A percentile compares a stretch with the other conserved stretches of the same genome.
Evolutionary conservation across 805 yeast species (phyloP).

Genomic region (Saturnispora sekii): DNA sequence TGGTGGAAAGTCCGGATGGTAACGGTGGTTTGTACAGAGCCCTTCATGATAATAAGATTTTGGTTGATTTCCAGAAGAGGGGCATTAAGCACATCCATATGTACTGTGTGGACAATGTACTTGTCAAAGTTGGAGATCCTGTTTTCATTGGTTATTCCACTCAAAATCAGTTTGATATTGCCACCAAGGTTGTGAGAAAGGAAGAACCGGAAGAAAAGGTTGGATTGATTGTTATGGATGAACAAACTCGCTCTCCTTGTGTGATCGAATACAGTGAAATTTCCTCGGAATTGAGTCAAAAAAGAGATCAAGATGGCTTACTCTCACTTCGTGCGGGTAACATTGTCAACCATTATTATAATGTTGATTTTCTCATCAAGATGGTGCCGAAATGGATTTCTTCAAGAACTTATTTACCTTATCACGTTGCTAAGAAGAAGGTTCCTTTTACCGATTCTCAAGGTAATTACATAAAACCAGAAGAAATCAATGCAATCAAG

Average conservation of each 20-base stretch:
- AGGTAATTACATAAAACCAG: slow-evolving; percentile 48
- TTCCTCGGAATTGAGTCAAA: slow-evolving; percentile 56
- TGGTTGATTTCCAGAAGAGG: slow-evolving; percentile 55
- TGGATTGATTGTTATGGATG: slow-evolving; percentile 77
- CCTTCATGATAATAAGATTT: slow-evolving; percentile 47
- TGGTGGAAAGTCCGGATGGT: slow-evolving; percentile 92
- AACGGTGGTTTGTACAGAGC: slow-evolving; percentile 96
- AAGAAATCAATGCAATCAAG: slow-evolving; percentile 80
- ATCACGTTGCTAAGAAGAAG: slow-evolving; percentile 89
- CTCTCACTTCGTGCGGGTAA: slow-evolving; percentile 80
- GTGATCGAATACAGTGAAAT: slow-evolving; percentile 96
- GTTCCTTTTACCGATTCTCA: slow-evolving; percentile 45
- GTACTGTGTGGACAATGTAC: slow-evolving; percentile 93
- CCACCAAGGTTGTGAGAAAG: slow-evolving; percentile 93
- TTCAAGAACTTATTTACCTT: slow-evolving; percentile 65
- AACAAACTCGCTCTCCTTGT: slow-evolving; percentile 52
- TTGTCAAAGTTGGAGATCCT: slow-evolving; percentile 93
- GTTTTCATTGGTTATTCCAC: slow-evolving; percentile 79
- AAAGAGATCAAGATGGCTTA: slow-evolving; percentile 47
- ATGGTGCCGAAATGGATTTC: slow-evolving; percentile 63
- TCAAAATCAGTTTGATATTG: slow-evolving; percentile 54
- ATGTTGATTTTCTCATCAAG: slow-evolving; percentile 56
- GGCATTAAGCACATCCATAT: slow-evolving; percentile 87
- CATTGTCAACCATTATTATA: slow-evolving; percentile 93
- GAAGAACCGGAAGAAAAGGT: slow-evolving; percentile 81